phyloP scores from a whole-genome alignment of 1,284 basidiomycete genomes.

The Boletus semigastroideus region DNA sequence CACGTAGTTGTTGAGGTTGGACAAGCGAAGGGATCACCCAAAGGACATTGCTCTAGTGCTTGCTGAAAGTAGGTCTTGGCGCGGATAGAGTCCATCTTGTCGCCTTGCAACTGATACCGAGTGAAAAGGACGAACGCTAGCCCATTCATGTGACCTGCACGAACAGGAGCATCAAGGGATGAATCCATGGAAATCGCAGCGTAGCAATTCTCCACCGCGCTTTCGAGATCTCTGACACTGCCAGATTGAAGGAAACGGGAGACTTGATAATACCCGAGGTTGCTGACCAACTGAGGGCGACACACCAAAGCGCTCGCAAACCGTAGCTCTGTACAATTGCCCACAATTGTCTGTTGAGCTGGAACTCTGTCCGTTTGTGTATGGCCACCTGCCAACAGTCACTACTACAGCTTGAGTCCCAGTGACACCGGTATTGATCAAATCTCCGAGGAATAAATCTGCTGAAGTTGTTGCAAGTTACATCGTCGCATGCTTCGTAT shows the following conservation, averaged over 20 bases:
- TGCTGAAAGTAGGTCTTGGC: constrained; percentile 11
- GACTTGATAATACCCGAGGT: constrained; percentile 11
- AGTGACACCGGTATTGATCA: too few species aligned
- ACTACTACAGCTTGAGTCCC: too few species aligned
- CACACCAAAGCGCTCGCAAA: too few species aligned
- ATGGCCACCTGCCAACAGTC: too few species aligned
- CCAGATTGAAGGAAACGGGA: constrained; percentile 17
- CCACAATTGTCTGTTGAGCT: too few species aligned
- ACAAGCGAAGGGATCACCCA: constrained; percentile 2
- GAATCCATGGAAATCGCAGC: constrained; percentile 8
- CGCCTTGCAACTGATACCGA: constrained; percentile 23
- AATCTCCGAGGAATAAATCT: too few species aligned
- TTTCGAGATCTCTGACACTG: constrained; percentile 12
- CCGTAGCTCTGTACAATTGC: too few species aligned
- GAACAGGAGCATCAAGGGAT: not conserved
- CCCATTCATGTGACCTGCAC: constrained; percentile 6
- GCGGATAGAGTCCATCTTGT: constrained; percentile 8
- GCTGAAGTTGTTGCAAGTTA: too few species aligned
- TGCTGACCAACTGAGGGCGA: constrained; percentile 1
- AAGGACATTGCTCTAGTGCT: constrained; percentile 9
- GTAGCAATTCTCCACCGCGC: constrained; percentile 17
- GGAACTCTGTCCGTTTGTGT: too few species aligned
- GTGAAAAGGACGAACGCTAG: constrained; percentile 18
- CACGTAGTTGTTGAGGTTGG: constrained; percentile 16
- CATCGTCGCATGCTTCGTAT: too few species aligned